These are phyloP conservation scores for Ochromonadaceae sp. DNA, from an alignment of 352 stramenopile genomes.

Conservation along the genomic window DNA sequence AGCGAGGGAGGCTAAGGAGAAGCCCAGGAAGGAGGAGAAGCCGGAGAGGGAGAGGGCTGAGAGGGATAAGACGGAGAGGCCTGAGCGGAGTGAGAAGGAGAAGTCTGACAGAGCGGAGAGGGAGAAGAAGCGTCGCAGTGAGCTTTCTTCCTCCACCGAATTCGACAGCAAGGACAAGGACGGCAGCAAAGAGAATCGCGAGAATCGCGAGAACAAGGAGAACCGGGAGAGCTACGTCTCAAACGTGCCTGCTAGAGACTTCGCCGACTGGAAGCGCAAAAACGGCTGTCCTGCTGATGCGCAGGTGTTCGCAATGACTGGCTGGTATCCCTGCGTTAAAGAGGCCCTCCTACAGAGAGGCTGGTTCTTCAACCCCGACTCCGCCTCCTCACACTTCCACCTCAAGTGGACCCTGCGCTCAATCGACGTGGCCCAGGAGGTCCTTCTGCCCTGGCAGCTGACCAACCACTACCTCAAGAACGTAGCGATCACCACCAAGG, in stretches of 20 bases:
- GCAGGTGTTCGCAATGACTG: constrained; percentile 66
- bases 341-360: constrained; percentile 62
- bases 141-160: no score
- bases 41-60: constrained; percentile 18
- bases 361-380: constrained; percentile 66
- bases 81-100: constrained; percentile 45
- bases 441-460: constrained; percentile 60
- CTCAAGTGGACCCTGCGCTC: constrained; percentile 75
- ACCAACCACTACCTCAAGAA: constrained; percentile 77
- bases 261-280: constrained; percentile 68
- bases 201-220: constrained; percentile 16
- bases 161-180: constrained; percentile 35
- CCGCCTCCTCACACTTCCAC: constrained; percentile 62
- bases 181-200: constrained; percentile 20
- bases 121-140: constrained; percentile 42
- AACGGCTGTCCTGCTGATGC: constrained; percentile 45
- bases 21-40: constrained; percentile 4
- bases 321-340: constrained; percentile 73
- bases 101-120: constrained; percentile 42
- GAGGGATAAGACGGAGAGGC: constrained; percentile 21
- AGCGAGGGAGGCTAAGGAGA: no score
- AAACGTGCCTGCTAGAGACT: constrained; percentile 37
- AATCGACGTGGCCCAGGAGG: constrained; percentile 52
- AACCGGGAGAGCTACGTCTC: not conserved
- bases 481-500: constrained; percentile 73